Conservation (phyloP, 306 rosid genomes). For the Corylus heterophylla region DNA sequence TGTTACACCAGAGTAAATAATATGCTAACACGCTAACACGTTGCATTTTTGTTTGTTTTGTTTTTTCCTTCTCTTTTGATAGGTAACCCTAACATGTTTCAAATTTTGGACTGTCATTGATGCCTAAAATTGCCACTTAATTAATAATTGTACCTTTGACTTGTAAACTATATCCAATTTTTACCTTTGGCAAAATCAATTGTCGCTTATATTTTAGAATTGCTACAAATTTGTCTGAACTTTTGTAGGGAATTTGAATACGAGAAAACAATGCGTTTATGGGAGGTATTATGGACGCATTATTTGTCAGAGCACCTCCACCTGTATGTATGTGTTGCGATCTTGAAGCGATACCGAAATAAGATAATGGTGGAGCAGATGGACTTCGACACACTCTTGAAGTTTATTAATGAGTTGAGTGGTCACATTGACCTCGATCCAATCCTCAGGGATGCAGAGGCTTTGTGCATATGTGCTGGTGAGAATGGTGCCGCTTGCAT, state of each 20-base stretch:
- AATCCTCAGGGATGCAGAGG: slow-evolving; percentile 86
- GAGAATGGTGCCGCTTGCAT: slow-evolving; percentile 89
- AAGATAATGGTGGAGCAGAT: slow-evolving; percentile 86
- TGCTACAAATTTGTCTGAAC: background rate
- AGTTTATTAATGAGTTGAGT: slow-evolving; percentile 87
- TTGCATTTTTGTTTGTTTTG: background rate
- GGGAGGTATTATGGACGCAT: slow-evolving; percentile 98
- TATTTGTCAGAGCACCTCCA: slow-evolving; percentile 90
- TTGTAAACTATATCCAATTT: background rate
- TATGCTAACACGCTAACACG: background rate
- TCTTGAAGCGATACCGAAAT: slow-evolving; percentile 77
- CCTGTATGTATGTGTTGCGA: slow-evolving; percentile 82
- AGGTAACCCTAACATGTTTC: background rate
- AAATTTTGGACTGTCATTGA: background rate
- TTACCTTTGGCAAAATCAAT: background rate
- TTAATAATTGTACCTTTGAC: background rate
- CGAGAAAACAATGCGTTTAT: slow-evolving; percentile 72
- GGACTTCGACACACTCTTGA: slow-evolving; percentile 97
- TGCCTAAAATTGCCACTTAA: background rate
- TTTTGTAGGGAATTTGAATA: slow-evolving; percentile 80
- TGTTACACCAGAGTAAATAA: background rate
- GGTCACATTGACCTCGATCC: slow-evolving; percentile 84
- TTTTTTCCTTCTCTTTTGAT: background rate
- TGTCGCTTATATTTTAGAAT: background rate
- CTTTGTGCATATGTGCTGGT: slow-evolving; percentile 84